These are phyloP conservation scores for Galerina sulciceps DNA, from an alignment of 768 basidiomycete species.

Conservation along the genomic window DNA sequence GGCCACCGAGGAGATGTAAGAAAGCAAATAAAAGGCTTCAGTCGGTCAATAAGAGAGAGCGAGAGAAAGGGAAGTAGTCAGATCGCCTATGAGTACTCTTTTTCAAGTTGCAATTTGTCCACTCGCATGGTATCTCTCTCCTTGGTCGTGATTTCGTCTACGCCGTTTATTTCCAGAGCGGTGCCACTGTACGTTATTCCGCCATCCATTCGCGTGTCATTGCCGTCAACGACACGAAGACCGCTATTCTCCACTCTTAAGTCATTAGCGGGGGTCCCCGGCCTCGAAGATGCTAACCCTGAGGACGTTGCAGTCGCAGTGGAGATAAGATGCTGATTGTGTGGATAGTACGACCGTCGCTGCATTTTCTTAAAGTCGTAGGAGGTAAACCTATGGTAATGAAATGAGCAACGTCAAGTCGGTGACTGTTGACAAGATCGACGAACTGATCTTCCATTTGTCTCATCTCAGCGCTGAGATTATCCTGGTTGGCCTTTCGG, in stretches of 20 bases:
- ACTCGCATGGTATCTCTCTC: conserved; percentile 41
- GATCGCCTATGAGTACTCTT: conserved; percentile 49
- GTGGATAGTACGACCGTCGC: conserved; percentile 89
- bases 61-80: neutral
- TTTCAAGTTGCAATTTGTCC: conserved; percentile 50
- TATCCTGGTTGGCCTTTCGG: conserved; percentile 89
- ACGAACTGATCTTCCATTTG: conserved; percentile 97
- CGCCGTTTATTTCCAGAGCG: conserved; percentile 45
- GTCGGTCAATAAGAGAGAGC: conserved; percentile 1
- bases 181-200: conserved; percentile 41
- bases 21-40: conserved; percentile 7
- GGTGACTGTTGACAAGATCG: conserved; percentile 1
- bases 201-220: conserved; percentile 34
- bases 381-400: conserved; percentile 80
- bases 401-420: conserved; percentile 56
- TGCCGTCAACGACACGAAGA: conserved; percentile 25
- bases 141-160: conserved; percentile 29
- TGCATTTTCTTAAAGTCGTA: conserved; percentile 95
- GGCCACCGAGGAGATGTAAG: conserved; percentile 9
- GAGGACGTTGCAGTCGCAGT: conserved; percentile 79
- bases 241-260: conserved; percentile 43
- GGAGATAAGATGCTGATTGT: conserved; percentile 73
- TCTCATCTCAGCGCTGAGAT: conserved; percentile 88
- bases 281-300: conserved; percentile 71
- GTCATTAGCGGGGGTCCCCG: conserved; percentile 69